Percentiles rank a stretch among this genome's conserved stretches.
Evolutionary conservation across 2,329 filamentous ascomycete genomes (phyloP).

Genomic region (Pseudocercospora crystallina): DNA sequence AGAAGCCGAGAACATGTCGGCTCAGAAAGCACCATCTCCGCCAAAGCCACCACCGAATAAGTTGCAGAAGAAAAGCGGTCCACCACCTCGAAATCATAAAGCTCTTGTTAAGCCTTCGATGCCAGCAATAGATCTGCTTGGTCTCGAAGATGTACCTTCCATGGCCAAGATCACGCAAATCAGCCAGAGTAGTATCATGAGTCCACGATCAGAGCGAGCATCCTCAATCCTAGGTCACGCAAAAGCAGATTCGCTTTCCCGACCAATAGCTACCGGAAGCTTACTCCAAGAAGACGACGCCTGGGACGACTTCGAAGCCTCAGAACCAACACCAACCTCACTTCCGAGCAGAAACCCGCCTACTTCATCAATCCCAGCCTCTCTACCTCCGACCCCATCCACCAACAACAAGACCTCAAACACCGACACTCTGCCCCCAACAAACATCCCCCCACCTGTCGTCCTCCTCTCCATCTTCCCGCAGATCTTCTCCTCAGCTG

Average conservation of each 20-base stretch:
- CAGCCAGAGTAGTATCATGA: slow-evolving; percentile 14
- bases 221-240: slow-evolving; percentile 7
- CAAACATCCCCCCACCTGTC: slow-evolving; percentile 85
- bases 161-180: not conserved
- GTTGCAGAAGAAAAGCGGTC: slow-evolving; percentile 10
- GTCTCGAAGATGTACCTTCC: slow-evolving; percentile 23
- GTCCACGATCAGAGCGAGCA: slow-evolving; percentile 13
- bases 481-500: slow-evolving; percentile 65
- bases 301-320: slow-evolving; percentile 48
- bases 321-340: slow-evolving; percentile 14
- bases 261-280: slow-evolving; percentile 11
- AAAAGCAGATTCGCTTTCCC: slow-evolving; percentile 16
- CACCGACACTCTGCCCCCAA: slow-evolving; percentile 58
- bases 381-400: not conserved
- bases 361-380: not conserved
- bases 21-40: not conserved
- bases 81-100: not conserved
- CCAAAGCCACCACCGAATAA: slow-evolving; percentile 1
- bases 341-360: slow-evolving; percentile 1
- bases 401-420: not conserved
- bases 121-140: slow-evolving; percentile 31
- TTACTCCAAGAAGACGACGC: slow-evolving; percentile 23
- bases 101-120: slow-evolving; percentile 5
- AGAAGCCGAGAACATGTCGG: slow-evolving; percentile 7
- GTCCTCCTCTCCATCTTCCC: slow-evolving; percentile 77